phyloP scores from a whole-genome alignment of 2,329 filamentous ascomycete genomes.

The Chaetomium globosum region DNA sequence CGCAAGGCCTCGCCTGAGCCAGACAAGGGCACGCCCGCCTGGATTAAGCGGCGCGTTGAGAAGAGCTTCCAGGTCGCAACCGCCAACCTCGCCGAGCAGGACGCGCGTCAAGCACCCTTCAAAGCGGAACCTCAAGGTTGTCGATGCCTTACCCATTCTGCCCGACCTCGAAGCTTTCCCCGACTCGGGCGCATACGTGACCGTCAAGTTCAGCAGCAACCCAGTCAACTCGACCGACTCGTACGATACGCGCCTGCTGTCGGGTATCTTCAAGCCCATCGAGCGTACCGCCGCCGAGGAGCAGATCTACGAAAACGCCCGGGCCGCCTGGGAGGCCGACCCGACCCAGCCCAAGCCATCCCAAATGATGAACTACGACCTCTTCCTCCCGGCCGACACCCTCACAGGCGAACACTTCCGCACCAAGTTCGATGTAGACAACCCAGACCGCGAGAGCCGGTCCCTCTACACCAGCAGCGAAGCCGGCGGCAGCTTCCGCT shows the following conservation, averaged over 20 bases:
- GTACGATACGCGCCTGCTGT: slow-evolving; percentile 65
- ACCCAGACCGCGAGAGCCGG: slow-evolving; percentile 57
- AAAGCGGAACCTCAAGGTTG: slow-evolving; percentile 60
- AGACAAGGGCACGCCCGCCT: slow-evolving; percentile 64
- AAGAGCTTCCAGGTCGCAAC: slow-evolving; percentile 61
- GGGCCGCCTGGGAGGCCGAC: slow-evolving; percentile 59
- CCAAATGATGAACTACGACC: slow-evolving; percentile 66
- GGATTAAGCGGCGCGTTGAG: slow-evolving; percentile 69
- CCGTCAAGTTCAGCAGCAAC: slow-evolving; percentile 69
- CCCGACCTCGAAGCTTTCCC: slow-evolving; percentile 71
- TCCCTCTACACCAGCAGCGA: slow-evolving; percentile 55
- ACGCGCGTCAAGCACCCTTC: slow-evolving; percentile 60
- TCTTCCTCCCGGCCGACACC: slow-evolving; percentile 60
- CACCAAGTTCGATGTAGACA: slow-evolving; percentile 61
- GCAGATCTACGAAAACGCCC: slow-evolving; percentile 52
- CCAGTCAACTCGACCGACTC: slow-evolving; percentile 56
- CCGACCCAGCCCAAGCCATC: slow-evolving; percentile 59
- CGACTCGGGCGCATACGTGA: slow-evolving; percentile 69
- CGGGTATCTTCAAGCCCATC: slow-evolving; percentile 63
- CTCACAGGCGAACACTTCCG: slow-evolving; percentile 59
- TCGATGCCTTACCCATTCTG: slow-evolving; percentile 63
- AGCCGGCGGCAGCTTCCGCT: slow-evolving; percentile 58
- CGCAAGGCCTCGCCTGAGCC: slow-evolving; percentile 58
- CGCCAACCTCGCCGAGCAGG: slow-evolving; percentile 56
- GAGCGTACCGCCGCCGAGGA: slow-evolving; percentile 59